These are phyloP conservation scores for Metarhizium album DNA, from an alignment of 2,329 filamentous ascomycete genomes.

Conservation along the genomic window DNA sequence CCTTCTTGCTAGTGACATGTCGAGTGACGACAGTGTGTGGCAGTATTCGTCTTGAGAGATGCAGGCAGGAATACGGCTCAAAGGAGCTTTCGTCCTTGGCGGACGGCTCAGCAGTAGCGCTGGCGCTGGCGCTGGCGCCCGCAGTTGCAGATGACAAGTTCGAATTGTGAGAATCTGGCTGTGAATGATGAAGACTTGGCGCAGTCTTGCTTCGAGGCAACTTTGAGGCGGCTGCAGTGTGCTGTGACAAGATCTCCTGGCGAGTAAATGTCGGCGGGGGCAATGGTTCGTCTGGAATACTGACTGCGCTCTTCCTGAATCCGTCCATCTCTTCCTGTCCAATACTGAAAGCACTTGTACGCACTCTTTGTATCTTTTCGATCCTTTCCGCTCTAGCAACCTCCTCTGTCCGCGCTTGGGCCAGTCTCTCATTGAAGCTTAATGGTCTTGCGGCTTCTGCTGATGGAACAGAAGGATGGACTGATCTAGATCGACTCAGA, in stretches of 20 bases:
- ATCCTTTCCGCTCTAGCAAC: conserved; percentile 37
- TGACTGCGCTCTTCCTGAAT: conserved; percentile 46
- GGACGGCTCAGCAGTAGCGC: conserved; percentile 7
- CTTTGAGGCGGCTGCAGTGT: conserved; percentile 13
- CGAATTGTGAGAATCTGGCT: conserved; percentile 11
- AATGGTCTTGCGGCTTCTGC: conserved; percentile 28
- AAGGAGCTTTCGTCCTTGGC: conserved; percentile 41
- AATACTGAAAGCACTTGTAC: conserved; percentile 47
- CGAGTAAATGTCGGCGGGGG: conserved; percentile 47
- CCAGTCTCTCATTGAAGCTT: conserved; percentile 78
- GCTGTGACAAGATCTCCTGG: conserved; percentile 45
- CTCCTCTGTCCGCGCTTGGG: conserved; percentile 54
- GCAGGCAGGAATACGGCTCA: conserved; percentile 76
- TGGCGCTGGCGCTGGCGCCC: conserved; percentile 1
- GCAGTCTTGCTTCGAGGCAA: conserved; percentile 34
- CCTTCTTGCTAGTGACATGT: conserved; percentile 66
- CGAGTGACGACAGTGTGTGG: conserved; percentile 72
- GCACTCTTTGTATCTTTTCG: conserved; percentile 39
- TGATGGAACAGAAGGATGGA: conserved; percentile 16
- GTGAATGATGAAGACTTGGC: conserved; percentile 18
- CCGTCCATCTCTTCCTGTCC: conserved; percentile 46
- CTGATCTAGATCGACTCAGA: conserved; percentile 33
- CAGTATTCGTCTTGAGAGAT: conserved; percentile 73
- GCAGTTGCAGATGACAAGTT: conserved; percentile 1
- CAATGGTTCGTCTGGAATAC: conserved; percentile 38